Conservation (phyloP, 768 basidiomycete genomes). For the Trametes maxima region DNA sequence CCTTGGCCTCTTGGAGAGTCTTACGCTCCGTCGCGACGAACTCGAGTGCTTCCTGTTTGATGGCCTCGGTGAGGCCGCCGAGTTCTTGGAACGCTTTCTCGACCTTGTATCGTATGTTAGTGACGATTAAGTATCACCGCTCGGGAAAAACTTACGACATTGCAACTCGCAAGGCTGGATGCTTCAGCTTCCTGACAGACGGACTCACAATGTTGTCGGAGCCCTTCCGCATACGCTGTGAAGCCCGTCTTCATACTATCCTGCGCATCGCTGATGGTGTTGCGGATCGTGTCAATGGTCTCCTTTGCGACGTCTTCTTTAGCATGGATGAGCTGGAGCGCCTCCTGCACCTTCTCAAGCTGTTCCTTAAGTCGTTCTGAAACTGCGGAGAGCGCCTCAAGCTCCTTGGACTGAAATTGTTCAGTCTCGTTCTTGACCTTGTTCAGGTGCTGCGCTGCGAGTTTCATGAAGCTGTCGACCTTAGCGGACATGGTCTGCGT, state of each 20-base stretch:
- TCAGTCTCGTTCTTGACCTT: conserved; percentile 60
- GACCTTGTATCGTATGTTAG: conserved; percentile 35
- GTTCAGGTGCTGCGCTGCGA: conserved; percentile 52
- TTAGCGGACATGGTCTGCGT: conserved; percentile 55
- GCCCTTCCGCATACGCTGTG: conserved; percentile 53
- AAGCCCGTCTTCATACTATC: conserved; percentile 56
- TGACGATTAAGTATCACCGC: background rate
- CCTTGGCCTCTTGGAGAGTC: conserved; percentile 50
- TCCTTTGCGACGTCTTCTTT: conserved; percentile 59
- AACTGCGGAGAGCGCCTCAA: conserved; percentile 51
- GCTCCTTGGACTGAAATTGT: conserved; percentile 56
- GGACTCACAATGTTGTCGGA: conserved; percentile 51
- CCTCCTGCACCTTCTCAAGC: conserved; percentile 53
- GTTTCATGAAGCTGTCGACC: conserved; percentile 63
- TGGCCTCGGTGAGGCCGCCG: conserved; percentile 58
- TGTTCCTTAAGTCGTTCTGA: conserved; percentile 61
- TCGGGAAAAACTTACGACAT: conserved; percentile 37
- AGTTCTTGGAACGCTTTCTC: conserved; percentile 63
- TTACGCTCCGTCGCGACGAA: conserved; percentile 60
- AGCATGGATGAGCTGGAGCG: conserved; percentile 54
- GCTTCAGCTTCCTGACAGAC: conserved; percentile 51
- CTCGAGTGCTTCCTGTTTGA: conserved; percentile 57
- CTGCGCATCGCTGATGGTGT: conserved; percentile 53
- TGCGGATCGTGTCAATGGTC: conserved; percentile 51
- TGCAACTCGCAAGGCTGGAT: conserved; percentile 47